Percentiles rank a stretch among this genome's conserved stretches.
phyloP scores from a whole-genome alignment of 78 protist genomes.

The Dictyostelium intermedium region DNA sequence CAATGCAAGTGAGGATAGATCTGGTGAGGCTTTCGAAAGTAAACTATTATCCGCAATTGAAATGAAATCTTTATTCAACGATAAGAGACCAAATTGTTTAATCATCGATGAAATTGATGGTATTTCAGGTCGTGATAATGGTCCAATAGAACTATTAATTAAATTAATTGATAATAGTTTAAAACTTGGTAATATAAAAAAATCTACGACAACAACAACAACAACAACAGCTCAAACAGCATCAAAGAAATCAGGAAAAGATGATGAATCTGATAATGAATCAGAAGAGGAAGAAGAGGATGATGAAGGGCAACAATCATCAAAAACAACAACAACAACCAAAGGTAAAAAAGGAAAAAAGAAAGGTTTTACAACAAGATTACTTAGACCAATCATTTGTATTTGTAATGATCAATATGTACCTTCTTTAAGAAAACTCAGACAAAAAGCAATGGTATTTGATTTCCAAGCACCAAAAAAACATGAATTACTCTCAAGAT shows the following conservation, averaged over 20 bases:
- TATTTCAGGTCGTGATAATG: constrained; percentile 68
- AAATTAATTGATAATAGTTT: constrained; percentile 18
- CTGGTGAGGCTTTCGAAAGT: constrained; percentile 66
- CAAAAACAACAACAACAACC: neutral
- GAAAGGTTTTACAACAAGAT: neutral
- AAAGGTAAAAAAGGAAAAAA: neutral
- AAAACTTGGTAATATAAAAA: neutral
- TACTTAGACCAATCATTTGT: constrained; percentile 89
- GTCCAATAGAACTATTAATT: constrained; percentile 50
- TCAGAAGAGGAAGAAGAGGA: neutral
- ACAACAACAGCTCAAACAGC: neutral
- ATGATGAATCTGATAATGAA: neutral
- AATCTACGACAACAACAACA: neutral
- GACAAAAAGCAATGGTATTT: constrained; percentile 71
- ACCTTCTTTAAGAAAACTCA: constrained; percentile 63
- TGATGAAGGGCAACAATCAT: neutral
- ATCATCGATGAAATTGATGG: constrained; percentile 94
- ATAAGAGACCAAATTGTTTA: constrained; percentile 78
- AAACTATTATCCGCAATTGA: constrained; percentile 42
- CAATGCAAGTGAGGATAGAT: constrained; percentile 86
- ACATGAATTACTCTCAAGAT: constrained; percentile 21
- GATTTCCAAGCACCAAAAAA: constrained; percentile 53
- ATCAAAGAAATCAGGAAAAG: neutral
- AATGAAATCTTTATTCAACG: constrained; percentile 38
- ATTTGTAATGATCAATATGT: constrained; percentile 88